A percentile compares a stretch with the other conserved stretches of the same genome.
Evolutionary conservation across 768 basidiomycete species (phyloP).

Genomic region (Hericium rajendrae): DNA sequence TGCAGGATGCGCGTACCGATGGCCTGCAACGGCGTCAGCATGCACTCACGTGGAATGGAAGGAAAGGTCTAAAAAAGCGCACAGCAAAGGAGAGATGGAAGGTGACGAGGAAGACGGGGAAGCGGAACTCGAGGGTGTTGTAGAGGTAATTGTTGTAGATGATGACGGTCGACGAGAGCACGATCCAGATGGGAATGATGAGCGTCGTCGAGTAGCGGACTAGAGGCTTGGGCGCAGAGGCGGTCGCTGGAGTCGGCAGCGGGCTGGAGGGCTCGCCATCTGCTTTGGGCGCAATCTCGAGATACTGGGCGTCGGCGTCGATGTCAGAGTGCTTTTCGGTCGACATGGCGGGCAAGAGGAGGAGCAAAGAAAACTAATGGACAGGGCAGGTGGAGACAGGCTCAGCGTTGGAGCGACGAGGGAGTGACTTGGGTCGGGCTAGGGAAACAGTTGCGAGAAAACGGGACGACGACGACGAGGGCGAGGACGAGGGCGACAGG

Average conservation of each 20-base stretch:
- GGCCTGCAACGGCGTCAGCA: constrained; percentile 30
- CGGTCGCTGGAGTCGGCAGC: constrained; percentile 52
- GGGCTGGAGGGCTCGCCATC: constrained; percentile 17
- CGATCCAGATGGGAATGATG: constrained; percentile 91
- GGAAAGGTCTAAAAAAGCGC: constrained; percentile 19
- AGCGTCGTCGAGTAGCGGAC: constrained; percentile 51
- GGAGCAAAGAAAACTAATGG: not conserved
- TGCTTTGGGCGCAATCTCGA: constrained; percentile 6
- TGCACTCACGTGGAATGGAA: constrained; percentile 5
- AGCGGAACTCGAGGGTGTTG: constrained; percentile 76
- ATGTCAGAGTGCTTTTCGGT: constrained; percentile 6
- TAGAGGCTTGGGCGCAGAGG: constrained; percentile 32
- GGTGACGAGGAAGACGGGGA: constrained; percentile 88
- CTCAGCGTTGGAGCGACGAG: not conserved
- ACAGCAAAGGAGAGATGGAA: constrained; percentile 69
- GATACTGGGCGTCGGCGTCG: constrained; percentile 1
- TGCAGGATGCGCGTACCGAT: constrained; percentile 82
- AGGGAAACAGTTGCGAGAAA: not conserved
- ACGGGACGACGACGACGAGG: not conserved
- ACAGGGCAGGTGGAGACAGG: not conserved
- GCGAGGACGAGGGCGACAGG: not conserved
- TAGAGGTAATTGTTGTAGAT: constrained; percentile 93
- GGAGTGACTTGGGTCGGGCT: constrained; percentile 5
- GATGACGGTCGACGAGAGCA: constrained; percentile 82
- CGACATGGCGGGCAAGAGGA: constrained; percentile 5